Evolutionary conservation across 306 rosid species (phyloP).

Genomic region (Vigna reflexopilosa): DNA sequence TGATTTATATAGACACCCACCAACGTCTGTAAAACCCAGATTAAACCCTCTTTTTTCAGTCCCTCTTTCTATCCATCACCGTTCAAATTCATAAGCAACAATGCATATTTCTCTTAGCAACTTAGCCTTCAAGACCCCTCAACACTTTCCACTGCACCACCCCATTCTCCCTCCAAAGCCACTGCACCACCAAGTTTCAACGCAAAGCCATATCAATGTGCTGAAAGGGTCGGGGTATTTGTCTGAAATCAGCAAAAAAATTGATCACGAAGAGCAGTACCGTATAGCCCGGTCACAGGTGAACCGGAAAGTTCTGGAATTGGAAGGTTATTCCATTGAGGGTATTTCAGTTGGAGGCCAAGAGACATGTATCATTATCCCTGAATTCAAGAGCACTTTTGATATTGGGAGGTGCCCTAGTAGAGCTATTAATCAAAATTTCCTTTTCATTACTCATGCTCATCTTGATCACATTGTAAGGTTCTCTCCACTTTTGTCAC

Average conservation of each 20-base stretch:
- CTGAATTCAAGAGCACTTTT: conserved; percentile 89
- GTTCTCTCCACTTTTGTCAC: background rate
- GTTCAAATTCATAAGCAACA: conserved; percentile 7
- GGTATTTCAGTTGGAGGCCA: conserved; percentile 93
- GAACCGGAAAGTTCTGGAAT: conserved; percentile 68
- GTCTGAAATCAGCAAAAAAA: conserved; percentile 73
- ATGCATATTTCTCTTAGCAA: conserved; percentile 68
- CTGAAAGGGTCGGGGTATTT: conserved; percentile 65
- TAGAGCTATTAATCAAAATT: conserved; percentile 88
- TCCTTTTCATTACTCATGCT: conserved; percentile 88
- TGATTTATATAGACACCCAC: conserved; percentile 30
- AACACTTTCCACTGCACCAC: conserved; percentile 61
- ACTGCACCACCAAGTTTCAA: conserved; percentile 45
- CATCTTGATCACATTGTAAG: conserved; percentile 99
- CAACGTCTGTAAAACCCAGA: conserved; percentile 56
- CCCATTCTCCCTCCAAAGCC: conserved; percentile 52
- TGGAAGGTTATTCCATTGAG: conserved; percentile 83
- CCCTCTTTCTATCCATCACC: background rate
- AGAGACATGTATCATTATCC: conserved; percentile 88
- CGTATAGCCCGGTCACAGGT: conserved; percentile 84
- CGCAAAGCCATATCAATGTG: conserved; percentile 56
- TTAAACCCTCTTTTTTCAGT: conserved; percentile 31
- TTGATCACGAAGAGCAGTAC: conserved; percentile 85
- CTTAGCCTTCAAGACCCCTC: conserved; percentile 60
- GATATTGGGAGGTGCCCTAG: conserved; percentile 90